These are phyloP conservation scores for Floccularia luteovirens DNA, from an alignment of 768 basidiomycete species.

Conservation along the genomic window DNA sequence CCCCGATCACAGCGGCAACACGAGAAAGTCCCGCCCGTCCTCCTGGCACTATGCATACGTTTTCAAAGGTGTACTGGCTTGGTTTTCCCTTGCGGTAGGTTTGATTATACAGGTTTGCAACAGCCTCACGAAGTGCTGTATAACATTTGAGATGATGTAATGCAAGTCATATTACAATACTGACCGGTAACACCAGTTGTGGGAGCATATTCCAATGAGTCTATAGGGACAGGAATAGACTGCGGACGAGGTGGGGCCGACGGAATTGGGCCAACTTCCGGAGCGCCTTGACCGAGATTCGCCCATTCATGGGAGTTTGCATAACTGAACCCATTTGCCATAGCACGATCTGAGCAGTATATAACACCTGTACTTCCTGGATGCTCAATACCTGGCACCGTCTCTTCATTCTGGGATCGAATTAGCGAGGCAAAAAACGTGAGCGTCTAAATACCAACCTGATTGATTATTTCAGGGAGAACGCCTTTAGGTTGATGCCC, in stretches of 20 bases:
- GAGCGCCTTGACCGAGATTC: slow-evolving; percentile 88
- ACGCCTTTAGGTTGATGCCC: slow-evolving; percentile 63
- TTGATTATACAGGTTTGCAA: slow-evolving; percentile 84
- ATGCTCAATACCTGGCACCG: slow-evolving; percentile 81
- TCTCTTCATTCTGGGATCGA: slow-evolving; percentile 69
- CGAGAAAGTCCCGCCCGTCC: slow-evolving; percentile 87
- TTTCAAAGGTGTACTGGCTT: slow-evolving; percentile 87
- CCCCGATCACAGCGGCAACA: slow-evolving; percentile 86
- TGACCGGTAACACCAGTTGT: slow-evolving; percentile 85
- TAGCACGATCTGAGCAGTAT: slow-evolving; percentile 91
- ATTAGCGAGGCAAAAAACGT: slow-evolving; percentile 1
- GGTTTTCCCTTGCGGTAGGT: slow-evolving; percentile 77
- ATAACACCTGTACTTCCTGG: slow-evolving; percentile 61
- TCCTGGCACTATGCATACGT: slow-evolving; percentile 92
- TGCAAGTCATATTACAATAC: not conserved
- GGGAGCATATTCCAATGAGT: slow-evolving; percentile 85
- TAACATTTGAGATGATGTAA: slow-evolving; percentile 3
- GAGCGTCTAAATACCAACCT: slow-evolving; percentile 29
- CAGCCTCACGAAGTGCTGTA: slow-evolving; percentile 76
- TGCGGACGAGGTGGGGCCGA: slow-evolving; percentile 61
- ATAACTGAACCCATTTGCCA: slow-evolving; percentile 89
- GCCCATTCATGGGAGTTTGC: slow-evolving; percentile 76
- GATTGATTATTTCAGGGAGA: slow-evolving; percentile 64
- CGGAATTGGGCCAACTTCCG: slow-evolving; percentile 82
- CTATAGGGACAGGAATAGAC: slow-evolving; percentile 56